Evolutionary conservation across 139 green algal species (phyloP), one percentile per base, ranked within the genome.

Genomic region (Coccomyxa sp.): DNA sequence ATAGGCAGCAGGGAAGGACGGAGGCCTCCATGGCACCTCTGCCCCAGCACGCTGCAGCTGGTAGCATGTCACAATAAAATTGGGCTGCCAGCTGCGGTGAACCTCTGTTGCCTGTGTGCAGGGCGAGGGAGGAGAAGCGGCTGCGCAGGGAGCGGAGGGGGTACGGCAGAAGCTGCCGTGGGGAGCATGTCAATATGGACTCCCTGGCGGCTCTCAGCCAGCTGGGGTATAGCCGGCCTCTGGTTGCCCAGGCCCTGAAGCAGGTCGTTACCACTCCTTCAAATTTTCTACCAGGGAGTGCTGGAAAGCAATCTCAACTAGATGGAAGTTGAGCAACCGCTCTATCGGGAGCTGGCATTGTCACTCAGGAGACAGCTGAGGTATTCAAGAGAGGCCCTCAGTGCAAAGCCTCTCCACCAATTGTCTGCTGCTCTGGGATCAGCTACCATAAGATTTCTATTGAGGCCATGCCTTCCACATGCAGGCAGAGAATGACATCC

Each of bases 171-270:
- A 90, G 85, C 0, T 29, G 68, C 34, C 9, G 10, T 16, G 88
- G 89, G 7, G 69, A 81, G 34, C 85, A 76, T 68, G 85, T 93
- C 10, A 82, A 90, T 68, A 31, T 74, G 58, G 41, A 85, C 50
- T 41, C 55, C 0, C 75, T 93, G 69, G 81, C 83, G 64, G 68
- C 73, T 39, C 74, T 91, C 27, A 39, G 36, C 31, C 29, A 36
- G 33, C 64, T 88, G 39, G 80, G 87, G 1, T 89, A 73, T 55
- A 55, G 55, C 12, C 38, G 68, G 38, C 68, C 37, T 1, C 41
- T 88, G 44, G 84, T 76, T 37, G 86, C 80, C 16, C 77, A 88
- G 73, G 84, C 84, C 8, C 80, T 90, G n/a, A 73, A 82, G 18
- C 44, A 71, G 74, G 74, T 78, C 50, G 27, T 18, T 22, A 64